These are phyloP conservation scores for Amaranthus cruentus DNA, from an alignment of 148 eudicot genomes.

Conservation along the genomic window DNA sequence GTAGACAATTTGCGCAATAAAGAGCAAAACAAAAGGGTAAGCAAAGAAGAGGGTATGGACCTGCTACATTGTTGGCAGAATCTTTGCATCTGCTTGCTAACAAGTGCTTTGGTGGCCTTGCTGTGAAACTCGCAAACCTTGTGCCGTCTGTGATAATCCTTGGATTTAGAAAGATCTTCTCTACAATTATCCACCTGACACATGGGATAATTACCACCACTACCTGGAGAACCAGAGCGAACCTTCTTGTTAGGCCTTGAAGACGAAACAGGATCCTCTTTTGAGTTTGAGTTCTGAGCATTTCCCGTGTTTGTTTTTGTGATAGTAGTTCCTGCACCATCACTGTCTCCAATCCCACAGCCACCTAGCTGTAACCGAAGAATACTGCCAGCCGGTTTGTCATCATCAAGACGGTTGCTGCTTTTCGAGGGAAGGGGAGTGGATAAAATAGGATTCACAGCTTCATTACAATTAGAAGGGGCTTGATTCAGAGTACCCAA, in stretches of 20 bases:
- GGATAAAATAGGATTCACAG: slow-evolving; percentile 3
- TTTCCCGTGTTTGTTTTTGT: slow-evolving; percentile 15
- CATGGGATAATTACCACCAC: slow-evolving; percentile 45
- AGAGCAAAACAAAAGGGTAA: background rate
- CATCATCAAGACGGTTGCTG: slow-evolving; percentile 3
- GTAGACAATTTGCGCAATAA: background rate
- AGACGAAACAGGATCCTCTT: slow-evolving; percentile 22
- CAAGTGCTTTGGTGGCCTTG: slow-evolving; percentile 61
- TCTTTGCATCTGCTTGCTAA: slow-evolving; percentile 81
- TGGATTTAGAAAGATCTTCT: slow-evolving; percentile 66
- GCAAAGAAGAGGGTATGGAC: slow-evolving; percentile 24
- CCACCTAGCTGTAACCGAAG: slow-evolving; percentile 29
- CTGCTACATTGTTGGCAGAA: slow-evolving; percentile 96
- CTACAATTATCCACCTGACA: slow-evolving; percentile 81
- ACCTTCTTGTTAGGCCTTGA: slow-evolving; percentile 31
- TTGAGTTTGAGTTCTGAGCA: slow-evolving; percentile 14
- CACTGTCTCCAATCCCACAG: slow-evolving; percentile 5
- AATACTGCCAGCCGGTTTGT: slow-evolving; percentile 6
- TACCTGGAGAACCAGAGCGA: slow-evolving; percentile 32
- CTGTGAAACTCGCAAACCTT: slow-evolving; percentile 83
- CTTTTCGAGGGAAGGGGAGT: slow-evolving; percentile 2
- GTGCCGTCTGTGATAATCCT: slow-evolving; percentile 84
- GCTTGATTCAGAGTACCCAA: slow-evolving; percentile 8
- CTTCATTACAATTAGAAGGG: slow-evolving; percentile 7
- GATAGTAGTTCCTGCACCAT: slow-evolving; percentile 2